Evolutionary conservation across 2,329 filamentous ascomycete species (phyloP).

Genomic region (Talaromyces rugulosus): DNA sequence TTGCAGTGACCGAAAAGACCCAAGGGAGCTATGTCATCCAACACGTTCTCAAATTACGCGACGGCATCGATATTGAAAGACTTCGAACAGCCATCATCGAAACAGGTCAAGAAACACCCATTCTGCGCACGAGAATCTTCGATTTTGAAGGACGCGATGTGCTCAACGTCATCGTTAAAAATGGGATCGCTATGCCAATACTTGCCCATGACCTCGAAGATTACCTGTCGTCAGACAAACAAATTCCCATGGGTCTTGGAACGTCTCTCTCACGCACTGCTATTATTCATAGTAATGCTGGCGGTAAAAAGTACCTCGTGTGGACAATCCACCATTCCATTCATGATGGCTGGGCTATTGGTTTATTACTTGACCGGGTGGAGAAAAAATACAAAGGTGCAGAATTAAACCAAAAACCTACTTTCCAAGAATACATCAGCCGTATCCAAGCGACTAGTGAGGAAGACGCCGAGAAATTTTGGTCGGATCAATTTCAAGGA

Average conservation of each 20-base stretch:
- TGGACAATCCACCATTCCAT: conserved; percentile 59
- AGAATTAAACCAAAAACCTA: neutral
- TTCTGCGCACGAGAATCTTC: conserved; percentile 6
- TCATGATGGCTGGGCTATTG: conserved; percentile 84
- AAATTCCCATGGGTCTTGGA: conserved; percentile 28
- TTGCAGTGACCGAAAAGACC: conserved; percentile 45
- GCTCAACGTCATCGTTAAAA: neutral
- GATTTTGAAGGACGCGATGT: neutral
- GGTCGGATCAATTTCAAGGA: neutral
- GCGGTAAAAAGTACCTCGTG: conserved; percentile 26
- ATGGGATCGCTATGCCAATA: neutral
- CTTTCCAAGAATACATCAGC: neutral
- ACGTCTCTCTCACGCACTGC: conserved; percentile 31
- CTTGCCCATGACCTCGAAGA: neutral
- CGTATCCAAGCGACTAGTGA: neutral
- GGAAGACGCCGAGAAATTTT: neutral
- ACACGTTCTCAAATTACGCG: neutral
- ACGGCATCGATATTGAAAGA: neutral
- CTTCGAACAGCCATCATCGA: neutral
- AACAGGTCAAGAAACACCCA: neutral
- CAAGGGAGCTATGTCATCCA: conserved; percentile 22
- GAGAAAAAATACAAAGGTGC: conserved; percentile 54
- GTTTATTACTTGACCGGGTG: conserved; percentile 68
- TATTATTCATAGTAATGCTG: conserved; percentile 19
- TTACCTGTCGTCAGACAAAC: neutral